Percentiles rank a stretch among this genome's conserved stretches.
These are phyloP conservation scores for Pistacia vera DNA, from an alignment of 345 rosid genomes.

Conservation along the genomic window DNA sequence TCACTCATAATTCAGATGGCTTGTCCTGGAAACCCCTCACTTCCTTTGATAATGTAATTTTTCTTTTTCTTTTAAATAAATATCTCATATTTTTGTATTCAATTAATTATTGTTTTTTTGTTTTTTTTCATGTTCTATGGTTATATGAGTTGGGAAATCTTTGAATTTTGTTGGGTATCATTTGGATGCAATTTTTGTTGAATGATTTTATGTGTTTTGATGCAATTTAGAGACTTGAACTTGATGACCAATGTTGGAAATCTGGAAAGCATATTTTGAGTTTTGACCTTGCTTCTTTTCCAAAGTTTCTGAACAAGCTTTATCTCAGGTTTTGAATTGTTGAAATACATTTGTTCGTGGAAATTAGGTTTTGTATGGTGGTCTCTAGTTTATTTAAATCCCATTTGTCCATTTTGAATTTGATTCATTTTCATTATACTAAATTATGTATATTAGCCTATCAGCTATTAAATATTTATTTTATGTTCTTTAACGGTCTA, in stretches of 20 bases:
- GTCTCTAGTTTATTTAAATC: neutral
- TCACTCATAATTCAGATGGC: conserved; percentile 57
- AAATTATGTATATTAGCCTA: no score
- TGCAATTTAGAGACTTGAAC: neutral
- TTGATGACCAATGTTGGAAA: neutral
- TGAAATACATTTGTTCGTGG: neutral
- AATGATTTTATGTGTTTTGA: neutral
- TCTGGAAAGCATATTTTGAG: neutral
- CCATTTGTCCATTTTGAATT: neutral
- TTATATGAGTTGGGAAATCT: neutral
- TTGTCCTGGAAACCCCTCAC: conserved; percentile 72
- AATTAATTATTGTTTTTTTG: neutral
- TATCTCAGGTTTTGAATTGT: neutral
- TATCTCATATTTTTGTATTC: neutral
- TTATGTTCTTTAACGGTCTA: neutral
- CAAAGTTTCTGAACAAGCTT: neutral
- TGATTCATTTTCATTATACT: neutral
- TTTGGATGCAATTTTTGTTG: neutral
- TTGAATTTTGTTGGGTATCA: neutral
- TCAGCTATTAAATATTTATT: neutral
- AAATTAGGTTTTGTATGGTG: neutral
- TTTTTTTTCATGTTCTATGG: neutral
- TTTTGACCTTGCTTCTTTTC: neutral
- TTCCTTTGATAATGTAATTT: conserved; percentile 51
- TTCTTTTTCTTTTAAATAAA: neutral